A percentile compares a stretch with the other conserved stretches of the same genome.
Conservation (phyloP, 2,329 filamentous ascomycete species). For the Exophiala spinifera region DNA sequence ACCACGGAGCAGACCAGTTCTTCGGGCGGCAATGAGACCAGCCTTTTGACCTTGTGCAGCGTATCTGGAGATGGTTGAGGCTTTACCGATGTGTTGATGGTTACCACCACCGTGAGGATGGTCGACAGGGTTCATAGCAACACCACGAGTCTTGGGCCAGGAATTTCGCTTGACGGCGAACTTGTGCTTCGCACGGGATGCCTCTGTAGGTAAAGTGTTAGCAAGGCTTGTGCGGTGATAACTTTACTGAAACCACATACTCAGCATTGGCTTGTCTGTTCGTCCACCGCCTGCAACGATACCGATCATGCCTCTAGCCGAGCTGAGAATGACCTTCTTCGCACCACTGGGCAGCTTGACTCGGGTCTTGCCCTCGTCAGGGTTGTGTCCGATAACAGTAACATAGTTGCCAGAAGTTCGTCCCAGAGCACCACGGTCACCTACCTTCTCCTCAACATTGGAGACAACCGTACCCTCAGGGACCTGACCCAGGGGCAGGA, state of each 20-base stretch:
- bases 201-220: conserved; percentile 65
- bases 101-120: conserved; percentile 99
- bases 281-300: conserved; percentile 99
- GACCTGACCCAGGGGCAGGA: conserved; percentile 89
- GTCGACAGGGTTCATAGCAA: conserved; percentile 99
- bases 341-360: conserved; percentile 98
- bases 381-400: conserved; percentile 96
- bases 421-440: conserved; percentile 93
- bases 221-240: not conserved
- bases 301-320: conserved; percentile 95
- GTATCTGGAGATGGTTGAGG: conserved; percentile 98
- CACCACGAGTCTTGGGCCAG: conserved; percentile 99
- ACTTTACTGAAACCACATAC: conserved; percentile 45
- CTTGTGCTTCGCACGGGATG: conserved; percentile 99
- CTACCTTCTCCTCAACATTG: conserved; percentile 99
- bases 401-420: conserved; percentile 99
- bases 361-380: conserved; percentile 98
- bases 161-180: conserved; percentile 99
- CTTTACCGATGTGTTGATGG: conserved; percentile 99
- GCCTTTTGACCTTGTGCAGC: conserved; percentile 99
- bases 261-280: conserved; percentile 99
- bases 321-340: conserved; percentile 97
- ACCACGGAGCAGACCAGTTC: conserved; percentile 99
- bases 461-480: conserved; percentile 99
- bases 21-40: conserved; percentile 98